A percentile compares a stretch with the other conserved stretches of the same genome.
Evolutionary conservation across 2,329 filamentous ascomycete species (phyloP).

Genomic region (Xylariaceae sp.): DNA sequence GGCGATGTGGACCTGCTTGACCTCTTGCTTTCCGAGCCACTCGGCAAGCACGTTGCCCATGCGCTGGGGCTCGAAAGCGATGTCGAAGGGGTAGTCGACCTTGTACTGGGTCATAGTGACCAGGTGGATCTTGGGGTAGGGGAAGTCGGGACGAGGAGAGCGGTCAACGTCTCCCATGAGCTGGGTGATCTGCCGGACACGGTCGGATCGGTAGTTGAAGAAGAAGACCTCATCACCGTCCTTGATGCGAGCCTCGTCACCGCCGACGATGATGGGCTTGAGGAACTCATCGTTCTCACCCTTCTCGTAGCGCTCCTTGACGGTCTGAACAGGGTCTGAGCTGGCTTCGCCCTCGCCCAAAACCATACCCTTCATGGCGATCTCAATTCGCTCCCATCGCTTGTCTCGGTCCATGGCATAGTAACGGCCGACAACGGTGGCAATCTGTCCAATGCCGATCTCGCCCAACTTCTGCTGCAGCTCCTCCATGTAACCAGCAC

Average conservation of each 20-base stretch:
- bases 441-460: slow-evolving; percentile 79
- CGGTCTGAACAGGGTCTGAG: slow-evolving; percentile 76
- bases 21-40: slow-evolving; percentile 82
- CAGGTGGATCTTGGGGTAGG: slow-evolving; percentile 85
- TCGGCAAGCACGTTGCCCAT: slow-evolving; percentile 99
- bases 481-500: slow-evolving; percentile 79
- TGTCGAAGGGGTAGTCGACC: slow-evolving; percentile 81
- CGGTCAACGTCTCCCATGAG: slow-evolving; percentile 88
- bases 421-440: slow-evolving; percentile 91
- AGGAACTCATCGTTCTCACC: slow-evolving; percentile 96
- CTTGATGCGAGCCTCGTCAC: slow-evolving; percentile 78
- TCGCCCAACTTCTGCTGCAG: slow-evolving; percentile 77
- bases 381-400: slow-evolving; percentile 92
- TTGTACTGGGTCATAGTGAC: slow-evolving; percentile 99
- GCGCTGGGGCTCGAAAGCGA: slow-evolving; percentile 89
- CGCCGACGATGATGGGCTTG: slow-evolving; percentile 92
- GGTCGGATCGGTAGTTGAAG: slow-evolving; percentile 99
- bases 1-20: slow-evolving; percentile 92
- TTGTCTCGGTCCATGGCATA: slow-evolving; percentile 99
- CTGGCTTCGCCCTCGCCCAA: slow-evolving; percentile 81
- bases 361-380: slow-evolving; percentile 82
- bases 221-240: slow-evolving; percentile 95
- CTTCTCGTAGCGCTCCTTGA: slow-evolving; percentile 82
- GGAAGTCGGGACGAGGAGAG: slow-evolving; percentile 83
- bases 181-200: slow-evolving; percentile 93